Evolutionary conservation across 2,329 filamentous ascomycete species (phyloP), one percentile per base, ranked within the genome.

Genomic region (Penicillium brasilianum): DNA sequence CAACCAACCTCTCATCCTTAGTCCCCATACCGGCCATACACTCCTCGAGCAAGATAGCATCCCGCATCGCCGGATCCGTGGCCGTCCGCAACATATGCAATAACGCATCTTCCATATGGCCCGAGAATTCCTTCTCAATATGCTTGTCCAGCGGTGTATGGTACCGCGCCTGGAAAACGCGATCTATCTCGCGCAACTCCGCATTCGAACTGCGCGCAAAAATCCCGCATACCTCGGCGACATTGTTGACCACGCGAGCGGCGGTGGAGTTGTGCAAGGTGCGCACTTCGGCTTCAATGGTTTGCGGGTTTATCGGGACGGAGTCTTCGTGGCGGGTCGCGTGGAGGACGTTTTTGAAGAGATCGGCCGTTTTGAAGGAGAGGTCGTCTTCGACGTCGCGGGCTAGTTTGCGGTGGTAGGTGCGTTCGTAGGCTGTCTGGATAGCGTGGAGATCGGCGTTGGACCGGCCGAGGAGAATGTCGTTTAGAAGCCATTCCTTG

Each of bases 381-480:
- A 98, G 81, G 68, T 98, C 94, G 20, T 84, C 86, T 66, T 87
- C 87, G 65, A 98, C 86, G 57, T 90, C 90, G 13, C 82, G 79
- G 69, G 93, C 89, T 0, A 98, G 84, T 16, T 84, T 82, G 20
- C 84, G 84, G 39, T 82, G 81, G 80, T 89, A 93, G 0, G 84
- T 86, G 16, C 84, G 84, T 48, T 88, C 84, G 75, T 96, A 98
- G 18, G 87, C 85, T 50, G 82, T 77, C 80, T 96, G 96, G 82
- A 99, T 97, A 41, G 91, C 92, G 57, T 87, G 84, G 41, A 99
- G 82, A 70, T 98, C 94, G 36, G 93, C 92, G 71, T 98, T 98
- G 37, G 88, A 90, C 37, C 94, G 87, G 9, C 88, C 85, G 4
- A 97, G 85, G 2, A 98, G 83, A 6, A 97, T 85, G 69, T 98